phyloP scores from a whole-genome alignment of 495 filamentous ascomycete species.

The Penicillium argentinense region DNA sequence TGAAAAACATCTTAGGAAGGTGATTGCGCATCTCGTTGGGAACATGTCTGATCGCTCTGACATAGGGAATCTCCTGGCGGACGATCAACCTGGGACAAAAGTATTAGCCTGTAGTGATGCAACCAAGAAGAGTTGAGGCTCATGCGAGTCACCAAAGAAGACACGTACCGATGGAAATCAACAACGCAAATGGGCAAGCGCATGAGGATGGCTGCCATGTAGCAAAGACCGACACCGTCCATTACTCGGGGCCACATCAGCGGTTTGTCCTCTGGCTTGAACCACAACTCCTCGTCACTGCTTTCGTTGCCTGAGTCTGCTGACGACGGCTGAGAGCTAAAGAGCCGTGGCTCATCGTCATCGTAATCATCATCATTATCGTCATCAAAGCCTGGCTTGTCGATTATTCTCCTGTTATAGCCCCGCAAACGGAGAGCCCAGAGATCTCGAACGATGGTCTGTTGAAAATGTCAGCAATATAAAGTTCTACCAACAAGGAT shows the following conservation, averaged over 20 bases:
- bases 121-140: too few relatives aligned
- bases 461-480: slow-evolving; percentile 1
- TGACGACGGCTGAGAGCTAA: slow-evolving; percentile 50
- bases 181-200: slow-evolving; percentile 61
- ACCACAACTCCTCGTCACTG: slow-evolving; percentile 20
- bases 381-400: too few relatives aligned
- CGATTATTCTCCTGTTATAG: slow-evolving; percentile 42
- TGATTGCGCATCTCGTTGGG: slow-evolving; percentile 66
- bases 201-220: slow-evolving; percentile 63
- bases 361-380: slow-evolving; percentile 30
- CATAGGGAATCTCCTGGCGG: slow-evolving; percentile 47
- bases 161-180: slow-evolving; percentile 57
- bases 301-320: slow-evolving; percentile 17
- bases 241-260: slow-evolving; percentile 56
- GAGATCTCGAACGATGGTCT: slow-evolving; percentile 63
- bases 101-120: slow-evolving; percentile 10
- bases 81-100: slow-evolving; percentile 30
- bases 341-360: slow-evolving; percentile 38
- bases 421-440: slow-evolving; percentile 64
- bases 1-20: slow-evolving; percentile 59
- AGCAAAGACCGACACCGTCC: slow-evolving; percentile 65
- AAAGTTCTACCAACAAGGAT: neutral
- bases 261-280: slow-evolving; percentile 26
- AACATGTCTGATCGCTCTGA: slow-evolving; percentile 45
- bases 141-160: neutral